Evolutionary conservation across 2,329 filamentous ascomycete species (phyloP).

Genomic region (Pseudogymnoascus sp.): DNA sequence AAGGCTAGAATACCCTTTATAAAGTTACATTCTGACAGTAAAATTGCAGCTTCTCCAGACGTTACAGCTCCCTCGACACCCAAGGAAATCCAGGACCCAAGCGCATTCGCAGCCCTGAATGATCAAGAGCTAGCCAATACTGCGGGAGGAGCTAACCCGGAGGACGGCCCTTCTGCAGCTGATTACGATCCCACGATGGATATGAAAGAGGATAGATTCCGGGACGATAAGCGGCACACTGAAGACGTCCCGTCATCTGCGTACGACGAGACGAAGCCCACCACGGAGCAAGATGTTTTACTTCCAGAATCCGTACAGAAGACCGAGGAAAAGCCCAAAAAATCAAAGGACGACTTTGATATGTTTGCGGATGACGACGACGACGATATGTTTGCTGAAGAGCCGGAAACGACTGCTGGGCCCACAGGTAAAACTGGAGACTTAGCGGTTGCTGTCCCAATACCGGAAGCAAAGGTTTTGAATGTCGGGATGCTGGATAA

Average conservation of each 20-base stretch:
- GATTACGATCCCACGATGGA: conserved; percentile 87
- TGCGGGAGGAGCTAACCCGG: conserved; percentile 32
- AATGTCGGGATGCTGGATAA: conserved; percentile 79
- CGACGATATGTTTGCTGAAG: conserved; percentile 55
- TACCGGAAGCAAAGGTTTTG: conserved; percentile 44
- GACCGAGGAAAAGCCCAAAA: conserved; percentile 29
- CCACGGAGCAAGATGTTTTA: conserved; percentile 42
- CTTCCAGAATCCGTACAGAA: conserved; percentile 29
- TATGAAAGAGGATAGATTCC: conserved; percentile 73
- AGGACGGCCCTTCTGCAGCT: conserved; percentile 78
- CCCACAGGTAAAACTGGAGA: conserved; percentile 34
- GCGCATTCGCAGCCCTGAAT: conserved; percentile 51
- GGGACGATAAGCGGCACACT: conserved; percentile 56
- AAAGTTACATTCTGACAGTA: conserved; percentile 14
- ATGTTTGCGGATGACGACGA: conserved; percentile 85
- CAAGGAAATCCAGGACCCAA: conserved; percentile 25
- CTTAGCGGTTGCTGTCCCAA: conserved; percentile 39
- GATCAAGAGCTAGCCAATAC: conserved; percentile 61
- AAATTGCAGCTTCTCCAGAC: conserved; percentile 21
- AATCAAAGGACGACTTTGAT: conserved; percentile 59
- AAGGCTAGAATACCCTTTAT: conserved; percentile 16
- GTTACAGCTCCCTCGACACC: conserved; percentile 30
- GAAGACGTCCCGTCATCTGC: conserved; percentile 45
- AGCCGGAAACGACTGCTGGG: conserved; percentile 33
- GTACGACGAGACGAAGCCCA: conserved; percentile 50